These are phyloP conservation scores for Cystobasidiaceae sp. DNA, from an alignment of 1,284 basidiomycete species.

Conservation along the genomic window DNA sequence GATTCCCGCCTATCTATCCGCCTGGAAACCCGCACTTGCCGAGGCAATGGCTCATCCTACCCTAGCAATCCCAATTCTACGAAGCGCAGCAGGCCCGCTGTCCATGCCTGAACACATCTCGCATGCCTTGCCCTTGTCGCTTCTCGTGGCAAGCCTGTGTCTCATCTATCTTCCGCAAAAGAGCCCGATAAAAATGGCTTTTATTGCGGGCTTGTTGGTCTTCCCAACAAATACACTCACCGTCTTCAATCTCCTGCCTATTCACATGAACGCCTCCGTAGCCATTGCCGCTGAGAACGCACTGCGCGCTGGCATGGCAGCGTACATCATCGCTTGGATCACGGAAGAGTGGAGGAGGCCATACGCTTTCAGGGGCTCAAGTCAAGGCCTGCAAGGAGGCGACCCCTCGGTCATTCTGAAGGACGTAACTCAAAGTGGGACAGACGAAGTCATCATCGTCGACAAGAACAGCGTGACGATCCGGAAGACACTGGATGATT, in stretches of 20 bases:
- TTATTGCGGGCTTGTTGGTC: slow-evolving; percentile 13
- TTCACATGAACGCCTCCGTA: slow-evolving; percentile 23
- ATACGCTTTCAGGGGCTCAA: slow-evolving; percentile 1
- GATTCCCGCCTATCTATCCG: slow-evolving; percentile 19
- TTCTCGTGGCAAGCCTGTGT: slow-evolving; percentile 18
- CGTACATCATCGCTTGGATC: slow-evolving; percentile 25
- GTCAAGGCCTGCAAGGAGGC: background rate
- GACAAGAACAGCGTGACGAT: slow-evolving; percentile 27
- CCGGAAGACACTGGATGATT: background rate
- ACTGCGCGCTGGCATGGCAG: slow-evolving; percentile 18
- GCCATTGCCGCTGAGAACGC: slow-evolving; percentile 31
- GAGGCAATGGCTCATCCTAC: slow-evolving; percentile 35
- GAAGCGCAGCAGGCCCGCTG: slow-evolving; percentile 28
- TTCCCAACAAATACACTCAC: slow-evolving; percentile 28
- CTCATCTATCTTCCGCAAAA: slow-evolving; percentile 25
- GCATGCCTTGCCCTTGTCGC: slow-evolving; percentile 32
- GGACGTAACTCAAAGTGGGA: slow-evolving; percentile 14
- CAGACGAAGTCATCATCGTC: slow-evolving; percentile 15
- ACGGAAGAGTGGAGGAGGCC: slow-evolving; percentile 30
- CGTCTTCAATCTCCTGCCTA: slow-evolving; percentile 37
- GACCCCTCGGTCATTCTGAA: slow-evolving; percentile 9
- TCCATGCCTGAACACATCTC: slow-evolving; percentile 35
- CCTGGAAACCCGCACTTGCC: slow-evolving; percentile 18
- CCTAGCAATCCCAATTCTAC: slow-evolving; percentile 34
- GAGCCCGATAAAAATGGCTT: slow-evolving; percentile 4